Evolutionary conservation across 1,139 yeast species (phyloP).

Genomic region (Suhomyces bokatorum): DNA sequence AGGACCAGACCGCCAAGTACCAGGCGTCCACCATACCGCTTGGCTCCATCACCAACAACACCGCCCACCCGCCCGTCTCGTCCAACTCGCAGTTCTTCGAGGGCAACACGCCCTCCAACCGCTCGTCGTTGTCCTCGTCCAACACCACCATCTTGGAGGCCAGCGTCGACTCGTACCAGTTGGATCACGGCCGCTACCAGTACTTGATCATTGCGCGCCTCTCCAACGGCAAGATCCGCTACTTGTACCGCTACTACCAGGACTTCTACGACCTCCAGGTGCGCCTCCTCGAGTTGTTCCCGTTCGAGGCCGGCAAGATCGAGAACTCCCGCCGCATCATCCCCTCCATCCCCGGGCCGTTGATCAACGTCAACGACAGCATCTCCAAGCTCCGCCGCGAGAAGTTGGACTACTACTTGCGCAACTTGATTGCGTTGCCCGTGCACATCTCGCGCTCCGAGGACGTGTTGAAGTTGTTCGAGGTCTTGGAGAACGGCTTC

Average conservation of each 20-base stretch:
- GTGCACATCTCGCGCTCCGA: conserved; percentile 69
- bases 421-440: conserved; percentile 74
- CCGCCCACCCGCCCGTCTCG: conserved; percentile 29
- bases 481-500: conserved; percentile 59
- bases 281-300: conserved; percentile 76
- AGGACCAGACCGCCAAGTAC: conserved; percentile 83
- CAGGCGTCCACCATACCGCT: conserved; percentile 88
- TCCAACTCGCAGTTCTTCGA: conserved; percentile 45
- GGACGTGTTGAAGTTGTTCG: conserved; percentile 72
- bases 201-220: conserved; percentile 72
- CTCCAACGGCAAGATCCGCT: conserved; percentile 67
- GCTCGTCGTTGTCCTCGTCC: conserved; percentile 37
- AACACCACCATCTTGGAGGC: conserved; percentile 54
- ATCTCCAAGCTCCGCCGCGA: conserved; percentile 83
- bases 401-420: conserved; percentile 81
- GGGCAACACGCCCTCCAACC: conserved; percentile 26
- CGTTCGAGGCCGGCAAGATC: conserved; percentile 89
- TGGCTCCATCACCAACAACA: conserved; percentile 46
- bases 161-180: conserved; percentile 75
- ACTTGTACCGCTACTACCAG: conserved; percentile 86
- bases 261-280: conserved; percentile 96
- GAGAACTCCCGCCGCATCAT: conserved; percentile 71
- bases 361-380: conserved; percentile 86
- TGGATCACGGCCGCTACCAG: conserved; percentile 89
- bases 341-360: conserved; percentile 96